A percentile compares a stretch with the other conserved stretches of the same genome.
Conservation (phyloP, 2,329 filamentous ascomycete species). For the Fusarium mundagurra region DNA sequence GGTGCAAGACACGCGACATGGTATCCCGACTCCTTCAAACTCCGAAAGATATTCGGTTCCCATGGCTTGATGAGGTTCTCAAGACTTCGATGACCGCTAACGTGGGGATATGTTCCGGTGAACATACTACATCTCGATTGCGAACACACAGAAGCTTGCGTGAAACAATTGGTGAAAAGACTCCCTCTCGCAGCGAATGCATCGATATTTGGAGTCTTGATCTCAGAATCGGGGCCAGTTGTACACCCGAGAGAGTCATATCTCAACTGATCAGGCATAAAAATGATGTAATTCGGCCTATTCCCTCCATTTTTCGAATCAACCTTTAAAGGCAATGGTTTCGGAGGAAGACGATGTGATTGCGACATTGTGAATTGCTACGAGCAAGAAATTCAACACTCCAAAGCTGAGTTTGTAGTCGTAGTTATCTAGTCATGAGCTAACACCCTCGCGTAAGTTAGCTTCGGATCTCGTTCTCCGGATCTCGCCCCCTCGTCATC, state of each 20-base stretch:
- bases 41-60: conserved; percentile 59
- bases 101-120: conserved; percentile 57
- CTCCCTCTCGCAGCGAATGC: conserved; percentile 50
- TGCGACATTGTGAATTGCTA: conserved; percentile 13
- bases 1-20: conserved; percentile 58
- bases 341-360: conserved; percentile 13
- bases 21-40: conserved; percentile 55
- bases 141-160: conserved; percentile 57
- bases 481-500: conserved; percentile 24
- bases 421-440: background rate
- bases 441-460: background rate
- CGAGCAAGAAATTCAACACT: background rate
- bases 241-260: conserved; percentile 54
- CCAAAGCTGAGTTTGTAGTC: background rate
- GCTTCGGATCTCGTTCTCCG: conserved; percentile 33
- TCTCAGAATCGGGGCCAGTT: conserved; percentile 35
- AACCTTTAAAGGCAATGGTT: conserved; percentile 37
- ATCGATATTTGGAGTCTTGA: conserved; percentile 55
- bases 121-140: conserved; percentile 60
- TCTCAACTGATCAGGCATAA: conserved; percentile 60
- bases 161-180: conserved; percentile 57
- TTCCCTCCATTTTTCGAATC: conserved; percentile 42
- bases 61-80: conserved; percentile 59
- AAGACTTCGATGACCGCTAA: conserved; percentile 56
- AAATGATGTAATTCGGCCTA: conserved; percentile 53